Conservation (phyloP, 2,329 filamentous ascomycete genomes). For the Penicillium sp. region DNA sequence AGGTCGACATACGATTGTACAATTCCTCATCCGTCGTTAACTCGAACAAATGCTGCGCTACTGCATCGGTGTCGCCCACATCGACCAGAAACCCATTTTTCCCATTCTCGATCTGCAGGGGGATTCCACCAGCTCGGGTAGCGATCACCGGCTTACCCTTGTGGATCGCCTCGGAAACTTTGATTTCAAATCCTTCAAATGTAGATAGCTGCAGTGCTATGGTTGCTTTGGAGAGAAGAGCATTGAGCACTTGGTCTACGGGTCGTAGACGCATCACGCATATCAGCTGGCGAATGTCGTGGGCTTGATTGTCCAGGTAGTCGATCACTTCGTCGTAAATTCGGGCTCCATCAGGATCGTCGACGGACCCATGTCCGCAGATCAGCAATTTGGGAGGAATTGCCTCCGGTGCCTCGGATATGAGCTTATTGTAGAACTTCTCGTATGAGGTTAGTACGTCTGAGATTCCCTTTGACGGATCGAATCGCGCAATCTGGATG, state of each 20-base stretch:
- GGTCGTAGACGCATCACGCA: constrained; percentile 76
- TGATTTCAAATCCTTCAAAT: constrained; percentile 82
- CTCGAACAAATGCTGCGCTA: constrained; percentile 66
- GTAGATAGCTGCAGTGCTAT: constrained; percentile 78
- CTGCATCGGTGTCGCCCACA: constrained; percentile 67
- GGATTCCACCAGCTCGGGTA: constrained; percentile 75
- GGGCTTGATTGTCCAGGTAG: constrained; percentile 65
- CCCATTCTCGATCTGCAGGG: constrained; percentile 71
- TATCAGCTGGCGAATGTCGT: constrained; percentile 64
- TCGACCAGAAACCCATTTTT: constrained; percentile 75
- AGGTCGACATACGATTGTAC: constrained; percentile 66
- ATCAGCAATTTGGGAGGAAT: constrained; percentile 71
- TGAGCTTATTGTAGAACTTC: constrained; percentile 65
- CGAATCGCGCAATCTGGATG: constrained; percentile 77
- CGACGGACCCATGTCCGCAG: constrained; percentile 76
- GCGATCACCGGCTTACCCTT: constrained; percentile 78
- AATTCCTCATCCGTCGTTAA: constrained; percentile 67
- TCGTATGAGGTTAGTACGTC: constrained; percentile 76
- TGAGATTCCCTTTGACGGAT: constrained; percentile 79
- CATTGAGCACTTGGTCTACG: constrained; percentile 78
- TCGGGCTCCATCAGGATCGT: constrained; percentile 73
- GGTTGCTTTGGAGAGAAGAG: constrained; percentile 69
- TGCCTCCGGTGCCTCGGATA: constrained; percentile 50
- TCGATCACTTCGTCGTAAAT: constrained; percentile 73
- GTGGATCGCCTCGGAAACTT: constrained; percentile 80